These are phyloP conservation scores for Laguncularia racemosa DNA, from an alignment of 345 rosid genomes.

Conservation along the genomic window DNA sequence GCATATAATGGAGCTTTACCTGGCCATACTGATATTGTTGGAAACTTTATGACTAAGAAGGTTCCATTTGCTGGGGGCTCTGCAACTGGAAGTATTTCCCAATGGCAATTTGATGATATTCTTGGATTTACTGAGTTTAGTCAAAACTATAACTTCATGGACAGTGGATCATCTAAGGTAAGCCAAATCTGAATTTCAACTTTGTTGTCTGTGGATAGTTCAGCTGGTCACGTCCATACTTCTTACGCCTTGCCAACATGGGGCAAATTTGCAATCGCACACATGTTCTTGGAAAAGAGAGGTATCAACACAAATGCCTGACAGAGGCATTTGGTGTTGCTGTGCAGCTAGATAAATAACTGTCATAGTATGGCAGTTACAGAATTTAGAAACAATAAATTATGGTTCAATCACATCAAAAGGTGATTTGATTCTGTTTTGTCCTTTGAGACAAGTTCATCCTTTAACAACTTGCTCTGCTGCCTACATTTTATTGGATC, in stretches of 20 bases:
- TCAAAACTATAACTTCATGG: slow-evolving; percentile 57
- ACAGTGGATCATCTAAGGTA: slow-evolving; percentile 84
- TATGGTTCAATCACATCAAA: too few species aligned
- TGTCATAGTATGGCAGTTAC: too few species aligned
- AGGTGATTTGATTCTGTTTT: too few species aligned
- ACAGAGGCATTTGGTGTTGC: too few species aligned
- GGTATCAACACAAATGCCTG: too few species aligned
- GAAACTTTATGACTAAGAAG: slow-evolving; percentile 21
- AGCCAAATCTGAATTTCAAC: not conserved
- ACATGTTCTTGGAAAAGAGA: too few species aligned
- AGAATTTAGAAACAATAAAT: too few species aligned
- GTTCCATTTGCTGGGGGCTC: slow-evolving; percentile 61
- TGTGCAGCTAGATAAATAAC: too few species aligned
- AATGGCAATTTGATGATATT: slow-evolving; percentile 82
- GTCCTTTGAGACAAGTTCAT: too few species aligned
- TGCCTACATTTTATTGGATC: too few species aligned
- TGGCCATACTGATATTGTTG: slow-evolving; percentile 21
- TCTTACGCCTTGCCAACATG: not conserved
- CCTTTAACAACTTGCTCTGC: too few species aligned
- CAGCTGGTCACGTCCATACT: not conserved
- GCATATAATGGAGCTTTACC: slow-evolving; percentile 27
- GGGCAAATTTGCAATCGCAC: too few species aligned
- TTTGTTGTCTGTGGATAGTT: not conserved
- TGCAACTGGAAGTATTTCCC: slow-evolving; percentile 48
- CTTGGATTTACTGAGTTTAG: slow-evolving; percentile 54